Base-by-base conservation (phyloP, 2,329 filamentous ascomycete genomes). In the Colletotrichum navitas region DNA sequence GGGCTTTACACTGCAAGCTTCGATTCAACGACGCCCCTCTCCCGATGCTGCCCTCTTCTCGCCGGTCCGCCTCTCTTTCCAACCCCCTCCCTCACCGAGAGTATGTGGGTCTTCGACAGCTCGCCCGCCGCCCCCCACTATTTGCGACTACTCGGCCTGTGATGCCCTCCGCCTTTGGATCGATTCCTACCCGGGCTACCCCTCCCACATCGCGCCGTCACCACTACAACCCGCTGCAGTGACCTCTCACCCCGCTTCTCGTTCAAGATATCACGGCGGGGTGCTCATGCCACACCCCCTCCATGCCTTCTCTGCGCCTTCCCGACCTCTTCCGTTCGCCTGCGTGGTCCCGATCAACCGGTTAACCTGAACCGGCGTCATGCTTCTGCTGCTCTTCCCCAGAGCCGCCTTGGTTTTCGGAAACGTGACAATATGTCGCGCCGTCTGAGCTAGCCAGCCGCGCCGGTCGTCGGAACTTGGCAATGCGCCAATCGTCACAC, bases 121-220 rank as follows among this genome's bases (percentile, higher is more conserved):
- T 36, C 63, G n/a, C 26, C 49, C 68, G 64, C 51, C 68, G 56
- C 63, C 56, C 26, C n/a, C 66, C 58, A 36, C 18, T 34, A 36
- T 18, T 29, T n/a, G 54, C 59, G 39, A 45, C 51, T 47, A 63
- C 47, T 72, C 69, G 66, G 55, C 66, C 32, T 61, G 56, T 55
- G 49, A 66, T 65, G 61, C 70, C 70, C 66, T 72, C 69, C 69
- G 69, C 60, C 66, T 68, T 61, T 72, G 66, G 70, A 47, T 60
- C 66, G 66, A 72, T 39, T 58, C 26, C 68, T 68, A 49, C 47
- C 64, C 68, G 68, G 58, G 58, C 56, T 54, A 26, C 47, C 69
- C 60, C 69, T 66, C 63, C 47, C 47, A 47, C 18, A 12, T 62
- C 49, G 45, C 66, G 60, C 24, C 60, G 66, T 47, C 49, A 56